Base-by-base conservation (phyloP, 192 early-diverging fungal genomes). In the Jimgerdemannia flammicorona region DNA sequence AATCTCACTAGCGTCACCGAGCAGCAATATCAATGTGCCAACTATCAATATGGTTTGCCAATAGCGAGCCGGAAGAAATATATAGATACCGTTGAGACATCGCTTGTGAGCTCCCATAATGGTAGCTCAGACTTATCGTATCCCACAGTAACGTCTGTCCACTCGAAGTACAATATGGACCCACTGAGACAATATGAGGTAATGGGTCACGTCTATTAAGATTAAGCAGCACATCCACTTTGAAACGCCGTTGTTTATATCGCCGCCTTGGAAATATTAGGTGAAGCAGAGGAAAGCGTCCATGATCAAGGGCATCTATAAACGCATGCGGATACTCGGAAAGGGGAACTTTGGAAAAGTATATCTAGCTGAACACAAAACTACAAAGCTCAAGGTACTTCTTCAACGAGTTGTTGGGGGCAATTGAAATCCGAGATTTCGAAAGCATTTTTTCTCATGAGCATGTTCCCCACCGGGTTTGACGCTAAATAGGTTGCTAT, bases 311-410 rank as follows among this genome's bases (percentile, higher is more conserved):
- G 18, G 19, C 6, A 0, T 9, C 6, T 68, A 68, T 68, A 6
- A 41, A 68, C 67, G 67, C 9, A 6, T 68, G 7, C 7, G 19
- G 18, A 87, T 81, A 41, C 69, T 90, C 49, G 88, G 88, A 11
- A 85, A 90, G 71, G 88, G 88, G 14, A 90, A 87, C 67, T 90
- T 88, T 80, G 88, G 88, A 19, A 90, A 90, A 70, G 88, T 90
- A 4, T 83, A 87, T 43, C 72, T 90, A 19, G 88, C 86, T 17
- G 83, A 88, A 69, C 81, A 90, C 71, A 72, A 77, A 65, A 66
- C 77, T 3, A 80, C 84, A 40, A 78, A 80, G 9, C 75, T 83
- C 64, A 79, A 88, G 73, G 87, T 86, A 79, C 49, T 20, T 19
- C 3, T 43, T 3, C 73, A 20, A 29, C n/a, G 64, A 14, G 20